These are phyloP conservation scores for Aegilops speltoides DNA, from an alignment of 176 grass and related monocot genomes.

Conservation along the genomic window DNA sequence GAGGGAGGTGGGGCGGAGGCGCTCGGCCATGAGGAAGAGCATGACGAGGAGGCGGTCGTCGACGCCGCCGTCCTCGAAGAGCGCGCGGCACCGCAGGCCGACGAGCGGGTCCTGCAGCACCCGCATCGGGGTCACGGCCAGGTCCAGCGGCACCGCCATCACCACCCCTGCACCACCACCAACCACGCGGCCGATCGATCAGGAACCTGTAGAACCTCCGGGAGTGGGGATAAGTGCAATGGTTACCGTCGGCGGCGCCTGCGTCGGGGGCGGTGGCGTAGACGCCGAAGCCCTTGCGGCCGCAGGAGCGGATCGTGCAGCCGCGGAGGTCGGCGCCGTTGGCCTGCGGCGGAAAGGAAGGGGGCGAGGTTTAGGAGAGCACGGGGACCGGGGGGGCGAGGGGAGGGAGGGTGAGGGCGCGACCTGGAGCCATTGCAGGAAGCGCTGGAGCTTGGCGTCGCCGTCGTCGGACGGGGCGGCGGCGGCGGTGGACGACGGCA, in stretches of 20 bases:
- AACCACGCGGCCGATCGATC: not conserved
- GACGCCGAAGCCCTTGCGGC: constrained; percentile 56
- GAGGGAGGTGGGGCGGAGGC: constrained; percentile 64
- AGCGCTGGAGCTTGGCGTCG: constrained; percentile 59
- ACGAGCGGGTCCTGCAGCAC: constrained; percentile 82
- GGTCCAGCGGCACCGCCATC: constrained; percentile 90
- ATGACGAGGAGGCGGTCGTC: constrained; percentile 89
- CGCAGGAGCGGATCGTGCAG: constrained; percentile 64
- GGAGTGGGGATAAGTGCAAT: not conserved
- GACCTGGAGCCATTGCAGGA: constrained; percentile 93
- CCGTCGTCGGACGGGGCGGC: constrained; percentile 18
- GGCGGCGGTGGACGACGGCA: not conserved
- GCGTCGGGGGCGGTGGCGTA: constrained; percentile 44
- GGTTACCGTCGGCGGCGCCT: constrained; percentile 40
- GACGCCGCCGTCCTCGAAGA: constrained; percentile 65
- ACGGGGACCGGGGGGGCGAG: not conserved
- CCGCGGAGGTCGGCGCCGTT: constrained; percentile 68
- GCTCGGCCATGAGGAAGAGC: constrained; percentile 90
- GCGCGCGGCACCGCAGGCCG: constrained; percentile 58
- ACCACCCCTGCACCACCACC: constrained; percentile 48
- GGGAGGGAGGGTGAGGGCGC: not conserved
- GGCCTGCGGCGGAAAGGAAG: constrained; percentile 38
- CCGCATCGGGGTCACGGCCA: constrained; percentile 85
- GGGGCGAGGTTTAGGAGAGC: not conserved
- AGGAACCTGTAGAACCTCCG: not conserved